Percentiles rank a stretch among this genome's conserved stretches.
Evolutionary conservation across 805 yeast genomes (phyloP).

Genomic region (Wickerhamomyces ciferrii): DNA sequence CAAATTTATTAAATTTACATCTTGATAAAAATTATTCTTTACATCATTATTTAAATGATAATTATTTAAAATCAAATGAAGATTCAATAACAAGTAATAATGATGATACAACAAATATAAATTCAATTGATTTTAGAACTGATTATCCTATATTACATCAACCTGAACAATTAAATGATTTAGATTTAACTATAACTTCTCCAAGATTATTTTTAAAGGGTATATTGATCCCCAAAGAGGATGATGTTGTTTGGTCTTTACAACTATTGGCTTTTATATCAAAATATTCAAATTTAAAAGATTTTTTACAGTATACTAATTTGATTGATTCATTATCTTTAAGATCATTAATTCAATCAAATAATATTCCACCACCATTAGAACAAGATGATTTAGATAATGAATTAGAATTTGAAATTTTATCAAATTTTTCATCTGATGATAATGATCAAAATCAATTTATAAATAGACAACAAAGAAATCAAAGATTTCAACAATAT

Average conservation of each 20-base stretch:
- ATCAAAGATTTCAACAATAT: background rate
- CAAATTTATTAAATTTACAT: background rate
- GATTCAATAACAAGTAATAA: constrained; percentile 2
- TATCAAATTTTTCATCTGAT: constrained; percentile 15
- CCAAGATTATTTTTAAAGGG: constrained; percentile 63
- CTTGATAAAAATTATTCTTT: background rate
- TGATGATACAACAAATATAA: background rate
- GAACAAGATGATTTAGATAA: constrained; percentile 25
- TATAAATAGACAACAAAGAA: background rate
- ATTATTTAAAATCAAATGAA: background rate
- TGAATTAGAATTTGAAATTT: constrained; percentile 19
- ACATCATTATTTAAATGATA: background rate
- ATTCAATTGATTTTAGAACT: too few relatives aligned
- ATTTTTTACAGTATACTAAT: constrained; percentile 67
- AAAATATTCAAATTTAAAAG: constrained; percentile 78
- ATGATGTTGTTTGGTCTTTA: constrained; percentile 90
- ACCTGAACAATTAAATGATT: background rate
- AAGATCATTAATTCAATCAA: constrained; percentile 25
- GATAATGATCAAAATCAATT: constrained; percentile 22
- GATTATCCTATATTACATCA: background rate
- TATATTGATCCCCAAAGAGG: constrained; percentile 82
- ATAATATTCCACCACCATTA: constrained; percentile 11
- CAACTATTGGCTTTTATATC: constrained; percentile 91
- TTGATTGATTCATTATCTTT: constrained; percentile 66
- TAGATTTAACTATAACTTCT: constrained; percentile 22